Base-by-base conservation (phyloP, 108 stramenopile genomes). In the Skeletonema potamos region DNA sequence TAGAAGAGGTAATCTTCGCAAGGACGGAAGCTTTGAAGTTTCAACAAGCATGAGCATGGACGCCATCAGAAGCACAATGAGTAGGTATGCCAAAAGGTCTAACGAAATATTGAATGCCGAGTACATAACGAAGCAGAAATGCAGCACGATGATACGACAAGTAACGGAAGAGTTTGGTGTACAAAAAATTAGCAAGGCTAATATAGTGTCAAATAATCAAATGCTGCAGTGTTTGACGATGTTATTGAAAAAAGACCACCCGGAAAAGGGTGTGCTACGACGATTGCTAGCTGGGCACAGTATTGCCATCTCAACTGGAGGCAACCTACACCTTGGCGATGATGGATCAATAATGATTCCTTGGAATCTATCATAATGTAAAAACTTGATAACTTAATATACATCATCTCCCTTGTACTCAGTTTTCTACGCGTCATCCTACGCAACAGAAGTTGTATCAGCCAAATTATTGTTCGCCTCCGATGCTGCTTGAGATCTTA, bases 321-420 rank as follows among this genome's bases (percentile, higher is more conserved):
- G 88, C 3, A 85, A 87, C 27, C 84, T 89, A 44, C 90, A 91
- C 28, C 68, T 95, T 11, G 84, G 68, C 11, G 94, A 95, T 68
- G 94, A 95, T 79, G 94, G 94, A 2, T 82, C 86, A 4, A 56
- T 95, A 0, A 58, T 92, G 8, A 79, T 95, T 48, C 94, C 91
- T 0, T 72, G 80, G 55, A 20, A 18, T 18, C 6, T 20, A 46
- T 46, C 44, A 46, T 46, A 20, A 46, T 46, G 44, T 20, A 46
- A 46, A 41, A 46, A 37, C 36, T 12, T 2, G 2, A 37, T 37
- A 11, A 1, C 39, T 41, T 41, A 41, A 10, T 41, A 41, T 10
- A 6, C 18, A 46, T 46, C 6, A 46, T 46, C 44, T 46, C 18
- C 44, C 17, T 20, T 20, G 0, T 20, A 20, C 4, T 20, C 44